phyloP scores from a whole-genome alignment of 2,329 filamentous ascomycete species.

The Lomentospora prolificans region DNA sequence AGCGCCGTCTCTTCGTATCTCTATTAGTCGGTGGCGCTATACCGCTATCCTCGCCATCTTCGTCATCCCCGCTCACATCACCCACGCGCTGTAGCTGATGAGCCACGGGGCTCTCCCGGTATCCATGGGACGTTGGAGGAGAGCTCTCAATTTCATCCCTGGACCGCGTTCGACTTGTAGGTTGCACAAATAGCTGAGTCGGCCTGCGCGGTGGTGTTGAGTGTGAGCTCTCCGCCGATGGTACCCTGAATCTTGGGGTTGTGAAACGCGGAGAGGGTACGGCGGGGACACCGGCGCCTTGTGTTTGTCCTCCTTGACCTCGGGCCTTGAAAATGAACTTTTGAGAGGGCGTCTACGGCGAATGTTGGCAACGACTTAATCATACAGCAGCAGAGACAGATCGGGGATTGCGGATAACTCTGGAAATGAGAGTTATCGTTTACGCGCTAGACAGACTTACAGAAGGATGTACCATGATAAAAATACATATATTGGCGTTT shows the following conservation, averaged over 20 bases:
- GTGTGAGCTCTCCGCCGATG: not conserved
- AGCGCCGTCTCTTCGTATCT: not conserved
- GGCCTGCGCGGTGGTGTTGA: not conserved
- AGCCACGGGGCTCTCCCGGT: too few relatives aligned
- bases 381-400: too few relatives aligned
- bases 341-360: not conserved
- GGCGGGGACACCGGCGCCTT: not conserved
- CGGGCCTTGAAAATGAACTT: constrained; percentile 2
- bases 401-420: not conserved
- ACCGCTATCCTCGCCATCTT: not conserved
- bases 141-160: constrained; percentile 8
- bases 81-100: not conserved
- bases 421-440: not conserved
- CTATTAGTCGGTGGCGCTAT: not conserved
- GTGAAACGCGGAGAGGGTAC: not conserved
- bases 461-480: too few relatives aligned
- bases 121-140: not conserved
- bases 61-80: too few relatives aligned
- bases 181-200: constrained; percentile 3
- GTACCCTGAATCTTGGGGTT: constrained; percentile 1
- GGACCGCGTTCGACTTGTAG: not conserved
- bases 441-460: too few relatives aligned
- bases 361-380: not conserved
- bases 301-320: not conserved
- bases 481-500: too few relatives aligned